Conservation (phyloP, 2,329 filamentous ascomycete species). For the Aspergillus candidus region DNA sequence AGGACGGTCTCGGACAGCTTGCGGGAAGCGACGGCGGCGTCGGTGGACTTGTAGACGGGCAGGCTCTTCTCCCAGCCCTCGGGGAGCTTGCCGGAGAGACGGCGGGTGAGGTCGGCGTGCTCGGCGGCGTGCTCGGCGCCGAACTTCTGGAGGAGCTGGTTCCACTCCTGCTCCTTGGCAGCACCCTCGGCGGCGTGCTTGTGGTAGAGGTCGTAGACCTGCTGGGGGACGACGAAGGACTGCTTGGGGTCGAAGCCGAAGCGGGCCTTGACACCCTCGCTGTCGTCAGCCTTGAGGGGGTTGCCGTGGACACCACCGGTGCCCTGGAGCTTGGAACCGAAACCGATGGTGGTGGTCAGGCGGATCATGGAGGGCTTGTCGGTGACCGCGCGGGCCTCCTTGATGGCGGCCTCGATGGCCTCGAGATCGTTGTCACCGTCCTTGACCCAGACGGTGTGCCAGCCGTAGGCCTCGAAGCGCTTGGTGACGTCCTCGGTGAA, state of each 20-base stretch:
- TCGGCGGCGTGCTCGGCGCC: slow-evolving; percentile 68
- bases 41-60: slow-evolving; percentile 80
- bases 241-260: slow-evolving; percentile 95
- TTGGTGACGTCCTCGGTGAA: slow-evolving; percentile 96
- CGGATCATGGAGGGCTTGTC: slow-evolving; percentile 97
- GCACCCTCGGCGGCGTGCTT: slow-evolving; percentile 82
- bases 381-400: slow-evolving; percentile 76
- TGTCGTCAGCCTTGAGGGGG: slow-evolving; percentile 89
- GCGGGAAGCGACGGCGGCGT: slow-evolving; percentile 80
- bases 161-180: slow-evolving; percentile 89
- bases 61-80: slow-evolving; percentile 95
- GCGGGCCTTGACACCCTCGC: slow-evolving; percentile 86
- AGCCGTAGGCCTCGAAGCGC: slow-evolving; percentile 95
- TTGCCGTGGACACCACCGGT: slow-evolving; percentile 95
- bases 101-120: slow-evolving; percentile 73
- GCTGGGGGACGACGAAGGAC: slow-evolving; percentile 86
- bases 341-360: slow-evolving; percentile 95
- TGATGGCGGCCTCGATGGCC: slow-evolving; percentile 81
- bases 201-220: slow-evolving; percentile 87
- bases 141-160: slow-evolving; percentile 87
- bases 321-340: slow-evolving; percentile 85
- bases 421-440: slow-evolving; percentile 86
- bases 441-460: slow-evolving; percentile 79
- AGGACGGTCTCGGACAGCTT: slow-evolving; percentile 96
- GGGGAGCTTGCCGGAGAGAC: slow-evolving; percentile 75